Percentiles rank a stretch among this genome's conserved stretches.
Evolutionary conservation across 805 yeast species (phyloP).

Genomic region (Komagataella phaffii): DNA sequence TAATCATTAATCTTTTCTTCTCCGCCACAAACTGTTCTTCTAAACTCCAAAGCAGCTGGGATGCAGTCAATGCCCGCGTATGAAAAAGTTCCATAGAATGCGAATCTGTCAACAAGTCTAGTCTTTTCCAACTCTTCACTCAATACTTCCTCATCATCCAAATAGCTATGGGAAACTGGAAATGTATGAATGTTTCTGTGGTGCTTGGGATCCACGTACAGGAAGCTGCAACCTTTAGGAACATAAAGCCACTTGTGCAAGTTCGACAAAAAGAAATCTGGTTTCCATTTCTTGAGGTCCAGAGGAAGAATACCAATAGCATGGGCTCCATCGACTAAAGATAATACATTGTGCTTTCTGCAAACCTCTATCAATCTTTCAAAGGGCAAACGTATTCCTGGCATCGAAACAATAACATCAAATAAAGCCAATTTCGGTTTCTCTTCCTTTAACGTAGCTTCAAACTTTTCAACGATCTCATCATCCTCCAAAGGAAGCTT

Average conservation of each 20-base stretch:
- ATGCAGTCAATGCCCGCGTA: conserved; percentile 29
- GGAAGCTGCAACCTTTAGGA: conserved; percentile 44
- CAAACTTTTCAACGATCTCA: conserved; percentile 22
- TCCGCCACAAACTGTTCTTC: conserved; percentile 45
- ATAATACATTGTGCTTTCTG: conserved; percentile 27
- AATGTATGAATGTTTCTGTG: conserved; percentile 38
- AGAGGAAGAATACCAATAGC: conserved; percentile 40
- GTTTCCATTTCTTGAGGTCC: conserved; percentile 25
- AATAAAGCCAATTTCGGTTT: conserved; percentile 30
- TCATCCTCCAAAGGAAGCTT: conserved; percentile 30
- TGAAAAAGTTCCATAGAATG: conserved; percentile 34
- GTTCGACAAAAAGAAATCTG: conserved; percentile 51
- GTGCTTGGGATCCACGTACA: conserved; percentile 41
- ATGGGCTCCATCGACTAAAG: conserved; percentile 67
- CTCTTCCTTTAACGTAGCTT: conserved; percentile 13
- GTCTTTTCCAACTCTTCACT: conserved; percentile 10
- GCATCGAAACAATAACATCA: conserved; percentile 51
- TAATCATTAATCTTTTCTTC: conserved; percentile 36
- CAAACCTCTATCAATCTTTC: conserved; percentile 31
- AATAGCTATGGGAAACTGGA: conserved; percentile 41
- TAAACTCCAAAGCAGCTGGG: conserved; percentile 37
- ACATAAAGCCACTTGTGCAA: conserved; percentile 58
- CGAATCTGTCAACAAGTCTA: conserved; percentile 31
- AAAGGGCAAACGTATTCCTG: conserved; percentile 48
- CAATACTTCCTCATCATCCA: conserved; percentile 18